These are phyloP conservation scores for Phytophthora litchii DNA, from an alignment of 352 stramenopile species.

Conservation along the genomic window DNA sequence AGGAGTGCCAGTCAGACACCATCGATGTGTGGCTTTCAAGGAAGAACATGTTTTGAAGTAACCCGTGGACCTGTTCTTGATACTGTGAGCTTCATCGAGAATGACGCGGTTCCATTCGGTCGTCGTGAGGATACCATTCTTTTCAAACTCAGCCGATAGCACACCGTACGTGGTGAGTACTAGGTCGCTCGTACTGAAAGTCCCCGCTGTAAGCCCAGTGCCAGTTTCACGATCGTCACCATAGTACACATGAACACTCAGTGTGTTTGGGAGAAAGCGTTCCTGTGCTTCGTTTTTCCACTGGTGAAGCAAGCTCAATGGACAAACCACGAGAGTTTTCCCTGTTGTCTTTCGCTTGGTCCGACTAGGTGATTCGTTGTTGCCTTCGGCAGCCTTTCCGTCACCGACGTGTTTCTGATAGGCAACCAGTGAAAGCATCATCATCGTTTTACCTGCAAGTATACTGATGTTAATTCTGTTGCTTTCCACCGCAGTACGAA, in stretches of 20 bases:
- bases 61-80: slow-evolving; percentile 86
- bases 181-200: slow-evolving; percentile 58
- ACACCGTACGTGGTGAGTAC: slow-evolving; percentile 89
- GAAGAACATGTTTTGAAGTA: slow-evolving; percentile 72
- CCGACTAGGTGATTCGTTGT: slow-evolving; percentile 4
- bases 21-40: slow-evolving; percentile 70
- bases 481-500: background rate
- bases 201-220: slow-evolving; percentile 7
- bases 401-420: slow-evolving; percentile 59
- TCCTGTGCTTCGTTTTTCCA: slow-evolving; percentile 87
- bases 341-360: slow-evolving; percentile 11
- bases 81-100: slow-evolving; percentile 91
- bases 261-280: slow-evolving; percentile 55
- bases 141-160: slow-evolving; percentile 71
- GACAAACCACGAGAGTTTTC: slow-evolving; percentile 87
- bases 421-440: slow-evolving; percentile 70
- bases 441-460: slow-evolving; percentile 76
- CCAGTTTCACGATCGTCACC: slow-evolving; percentile 55
- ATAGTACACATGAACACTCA: slow-evolving; percentile 75
- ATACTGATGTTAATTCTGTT: slow-evolving; percentile 6
- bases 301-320: slow-evolving; percentile 87
- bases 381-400: background rate
- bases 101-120: slow-evolving; percentile 87
- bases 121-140: slow-evolving; percentile 42
- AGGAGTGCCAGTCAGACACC: slow-evolving; percentile 91